These are phyloP conservation scores for Hymenoscyphus occultus DNA, from an alignment of 2,329 filamentous ascomycete genomes.

Conservation along the genomic window DNA sequence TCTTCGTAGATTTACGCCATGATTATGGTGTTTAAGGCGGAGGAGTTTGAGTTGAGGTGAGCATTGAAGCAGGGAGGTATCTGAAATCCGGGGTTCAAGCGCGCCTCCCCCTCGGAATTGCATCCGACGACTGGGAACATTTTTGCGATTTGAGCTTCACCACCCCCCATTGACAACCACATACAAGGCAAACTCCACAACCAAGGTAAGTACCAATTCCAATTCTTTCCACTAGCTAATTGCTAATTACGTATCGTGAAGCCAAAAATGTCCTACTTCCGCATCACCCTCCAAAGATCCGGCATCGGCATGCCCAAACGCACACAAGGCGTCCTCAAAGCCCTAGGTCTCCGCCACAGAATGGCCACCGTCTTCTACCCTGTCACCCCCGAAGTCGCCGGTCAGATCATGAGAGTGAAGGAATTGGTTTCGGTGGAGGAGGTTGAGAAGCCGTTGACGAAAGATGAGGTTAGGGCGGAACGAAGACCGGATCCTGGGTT, in stretches of 20 bases:
- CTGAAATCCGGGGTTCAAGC: slow-evolving; percentile 18
- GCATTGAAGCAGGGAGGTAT: slow-evolving; percentile 10
- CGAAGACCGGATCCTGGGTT: slow-evolving; percentile 67
- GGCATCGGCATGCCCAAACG: slow-evolving; percentile 68
- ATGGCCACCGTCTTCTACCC: slow-evolving; percentile 73
- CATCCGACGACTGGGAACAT: slow-evolving; percentile 8
- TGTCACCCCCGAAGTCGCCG: slow-evolving; percentile 63
- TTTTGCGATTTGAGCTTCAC: slow-evolving; percentile 15
- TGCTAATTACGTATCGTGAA: slow-evolving; percentile 10
- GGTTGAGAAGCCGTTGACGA: slow-evolving; percentile 57
- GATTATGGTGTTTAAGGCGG: slow-evolving; percentile 5
- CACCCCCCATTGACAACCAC: slow-evolving; percentile 10
- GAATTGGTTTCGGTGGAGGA: slow-evolving; percentile 68
- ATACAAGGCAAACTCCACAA: slow-evolving; percentile 12
- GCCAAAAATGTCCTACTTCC: slow-evolving; percentile 60
- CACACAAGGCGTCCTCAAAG: slow-evolving; percentile 63
- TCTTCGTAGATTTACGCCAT: slow-evolving; percentile 25
- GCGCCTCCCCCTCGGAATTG: slow-evolving; percentile 7
- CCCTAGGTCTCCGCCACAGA: slow-evolving; percentile 68
- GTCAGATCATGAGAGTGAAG: slow-evolving; percentile 74
- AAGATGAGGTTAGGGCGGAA: slow-evolving; percentile 57
- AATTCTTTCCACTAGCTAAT: background rate
- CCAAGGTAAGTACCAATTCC: slow-evolving; percentile 13
- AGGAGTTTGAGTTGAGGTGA: slow-evolving; percentile 6
- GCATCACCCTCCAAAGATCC: slow-evolving; percentile 69